A percentile compares a stretch with the other conserved stretches of the same genome.
phyloP scores from a whole-genome alignment of 1,284 basidiomycete species.

The Moesziomyces sp. region DNA sequence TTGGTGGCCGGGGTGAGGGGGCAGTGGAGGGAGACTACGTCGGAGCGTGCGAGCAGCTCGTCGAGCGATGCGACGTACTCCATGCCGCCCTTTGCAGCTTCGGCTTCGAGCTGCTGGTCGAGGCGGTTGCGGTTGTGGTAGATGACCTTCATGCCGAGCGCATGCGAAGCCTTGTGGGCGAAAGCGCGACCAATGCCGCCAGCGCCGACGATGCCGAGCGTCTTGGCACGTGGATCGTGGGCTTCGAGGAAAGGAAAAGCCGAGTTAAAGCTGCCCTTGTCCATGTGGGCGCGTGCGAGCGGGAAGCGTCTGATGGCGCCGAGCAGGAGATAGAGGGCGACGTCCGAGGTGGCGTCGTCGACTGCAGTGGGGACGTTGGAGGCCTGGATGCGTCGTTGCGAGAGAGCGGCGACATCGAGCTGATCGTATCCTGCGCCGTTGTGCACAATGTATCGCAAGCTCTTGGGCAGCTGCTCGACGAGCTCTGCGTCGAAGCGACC shows the following conservation, averaged over 20 bases:
- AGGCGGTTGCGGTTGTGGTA: constrained; percentile 62
- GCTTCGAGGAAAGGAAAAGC: constrained; percentile 52
- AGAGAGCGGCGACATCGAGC: constrained; percentile 53
- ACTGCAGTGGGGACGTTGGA: constrained; percentile 62
- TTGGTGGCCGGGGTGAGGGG: constrained; percentile 69
- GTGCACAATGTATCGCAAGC: constrained; percentile 57
- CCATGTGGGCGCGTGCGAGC: constrained; percentile 44
- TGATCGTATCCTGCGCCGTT: constrained; percentile 65
- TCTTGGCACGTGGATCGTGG: constrained; percentile 51
- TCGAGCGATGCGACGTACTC: constrained; percentile 63
- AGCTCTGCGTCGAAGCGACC: constrained; percentile 60
- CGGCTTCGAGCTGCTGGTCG: constrained; percentile 60
- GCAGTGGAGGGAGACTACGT: constrained; percentile 71
- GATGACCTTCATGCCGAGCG: constrained; percentile 58
- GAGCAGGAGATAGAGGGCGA: constrained; percentile 59
- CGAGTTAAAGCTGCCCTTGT: constrained; percentile 49
- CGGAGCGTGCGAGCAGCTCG: constrained; percentile 67
- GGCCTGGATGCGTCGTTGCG: constrained; percentile 43
- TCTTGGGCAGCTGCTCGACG: constrained; percentile 42
- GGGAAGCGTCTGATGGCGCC: constrained; percentile 59
- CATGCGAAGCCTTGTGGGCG: constrained; percentile 58
- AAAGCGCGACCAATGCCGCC: constrained; percentile 61
- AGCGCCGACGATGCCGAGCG: constrained; percentile 62
- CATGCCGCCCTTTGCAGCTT: constrained; percentile 51
- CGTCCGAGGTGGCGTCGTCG: constrained; percentile 61